Percentiles rank a stretch among this genome's conserved stretches.
Evolutionary conservation across 768 basidiomycete genomes (phyloP).

Genomic region (Holtermannia corniformis): DNA sequence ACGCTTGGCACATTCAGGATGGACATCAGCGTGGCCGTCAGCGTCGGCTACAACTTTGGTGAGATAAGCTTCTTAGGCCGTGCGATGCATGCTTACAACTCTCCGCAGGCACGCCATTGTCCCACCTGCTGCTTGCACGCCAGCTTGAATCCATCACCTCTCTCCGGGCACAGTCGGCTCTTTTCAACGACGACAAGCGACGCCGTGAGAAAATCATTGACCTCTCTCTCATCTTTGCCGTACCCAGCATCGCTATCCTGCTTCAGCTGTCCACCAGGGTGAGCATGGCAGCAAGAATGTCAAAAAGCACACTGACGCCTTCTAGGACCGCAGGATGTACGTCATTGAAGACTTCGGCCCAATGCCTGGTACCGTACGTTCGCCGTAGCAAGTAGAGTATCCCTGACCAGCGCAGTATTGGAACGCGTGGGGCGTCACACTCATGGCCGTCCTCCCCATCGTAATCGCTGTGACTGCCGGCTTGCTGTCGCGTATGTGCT

Average conservation of each 20-base stretch:
- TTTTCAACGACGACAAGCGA: conserved; percentile 25
- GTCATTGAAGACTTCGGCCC: conserved; percentile 31
- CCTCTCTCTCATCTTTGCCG: conserved; percentile 15
- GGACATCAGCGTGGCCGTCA: neutral
- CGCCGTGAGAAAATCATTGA: conserved; percentile 26
- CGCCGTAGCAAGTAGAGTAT: neutral
- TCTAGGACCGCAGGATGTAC: conserved; percentile 30
- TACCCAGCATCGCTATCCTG: conserved; percentile 28
- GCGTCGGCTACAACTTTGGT: conserved; percentile 39
- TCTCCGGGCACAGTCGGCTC: conserved; percentile 26
- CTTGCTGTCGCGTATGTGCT: neutral
- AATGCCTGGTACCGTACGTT: conserved; percentile 6
- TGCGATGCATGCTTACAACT: neutral
- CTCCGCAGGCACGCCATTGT: conserved; percentile 14
- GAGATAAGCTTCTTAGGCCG: too few species aligned
- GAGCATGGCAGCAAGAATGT: neutral
- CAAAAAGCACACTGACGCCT: neutral
- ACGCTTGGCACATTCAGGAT: neutral
- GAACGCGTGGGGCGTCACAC: conserved; percentile 36
- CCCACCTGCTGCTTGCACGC: conserved; percentile 36
- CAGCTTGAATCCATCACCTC: conserved; percentile 36
- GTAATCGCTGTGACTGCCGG: conserved; percentile 8
- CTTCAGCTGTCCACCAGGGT: conserved; percentile 28
- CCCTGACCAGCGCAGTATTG: conserved; percentile 23
- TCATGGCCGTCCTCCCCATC: conserved; percentile 27